phyloP scores from a whole-genome alignment of 441 rosid genomes.

The Macaranga tanarius region DNA sequence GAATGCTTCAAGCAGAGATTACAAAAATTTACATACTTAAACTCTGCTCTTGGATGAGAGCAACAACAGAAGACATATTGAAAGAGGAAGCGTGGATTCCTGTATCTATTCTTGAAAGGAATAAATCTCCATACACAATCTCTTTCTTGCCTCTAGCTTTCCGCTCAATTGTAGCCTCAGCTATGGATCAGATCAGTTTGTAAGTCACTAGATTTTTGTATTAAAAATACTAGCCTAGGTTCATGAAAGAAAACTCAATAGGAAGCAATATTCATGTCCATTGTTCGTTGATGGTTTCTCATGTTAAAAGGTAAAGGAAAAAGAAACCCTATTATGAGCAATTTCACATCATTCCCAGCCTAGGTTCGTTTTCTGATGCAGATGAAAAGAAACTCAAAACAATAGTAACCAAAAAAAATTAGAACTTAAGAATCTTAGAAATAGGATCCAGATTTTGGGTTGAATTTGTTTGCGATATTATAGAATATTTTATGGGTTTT shows the following conservation, averaged over 20 bases:
- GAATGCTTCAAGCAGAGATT: slow-evolving; percentile 77
- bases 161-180: slow-evolving; percentile 65
- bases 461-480: neutral
- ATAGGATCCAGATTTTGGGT: neutral
- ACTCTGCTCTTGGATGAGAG: slow-evolving; percentile 97
- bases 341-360: neutral
- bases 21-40: slow-evolving; percentile 77
- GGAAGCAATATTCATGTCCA: too few species aligned
- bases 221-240: too few species aligned
- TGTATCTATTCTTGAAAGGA: slow-evolving; percentile 88
- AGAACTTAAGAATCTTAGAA: neutral
- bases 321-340: too few species aligned
- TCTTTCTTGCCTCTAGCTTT: slow-evolving; percentile 89
- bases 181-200: slow-evolving; percentile 87
- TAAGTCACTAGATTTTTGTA: slow-evolving; percentile 41
- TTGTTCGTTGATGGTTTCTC: too few species aligned
- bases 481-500: neutral
- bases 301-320: too few species aligned
- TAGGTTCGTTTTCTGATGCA: neutral
- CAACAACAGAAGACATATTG: slow-evolving; percentile 64
- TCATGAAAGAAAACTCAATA: too few species aligned
- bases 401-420: too few species aligned
- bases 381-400: neutral
- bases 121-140: slow-evolving; percentile 80
- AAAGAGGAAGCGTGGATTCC: slow-evolving; percentile 88